Evolutionary conservation across 163 green algal species (phyloP), one percentile per base, ranked within the genome.

Genomic region (Volvox carteri): DNA sequence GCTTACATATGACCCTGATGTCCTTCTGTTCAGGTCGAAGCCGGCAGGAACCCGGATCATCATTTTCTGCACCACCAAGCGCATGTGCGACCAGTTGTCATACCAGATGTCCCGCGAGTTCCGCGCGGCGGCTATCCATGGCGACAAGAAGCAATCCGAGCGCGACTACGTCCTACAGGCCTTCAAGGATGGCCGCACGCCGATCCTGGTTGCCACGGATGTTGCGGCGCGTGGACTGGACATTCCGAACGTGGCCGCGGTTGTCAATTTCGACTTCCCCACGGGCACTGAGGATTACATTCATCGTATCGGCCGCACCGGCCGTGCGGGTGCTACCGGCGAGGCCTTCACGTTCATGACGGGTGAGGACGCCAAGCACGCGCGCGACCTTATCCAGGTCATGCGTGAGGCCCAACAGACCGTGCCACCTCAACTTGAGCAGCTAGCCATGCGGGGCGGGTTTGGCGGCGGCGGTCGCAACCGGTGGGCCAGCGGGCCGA

Each of bases 221-320:
- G 98, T 99, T 5, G 98, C 98, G 5, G 97, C 98, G 9, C 95
- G 98, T 28, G 98, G 98, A 11, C 94, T 99, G 77, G 97, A 99
- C 90, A 97, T 99, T 33, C 94, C 96, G 50, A 96, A 98, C 84
- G 97, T 99, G 35, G 93, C 77, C 44, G 92, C 95, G 18, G 98
- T 99, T 3, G 92, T 99, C 90, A 99, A 99, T 92, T 99, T 98
- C 79, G 98, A 99, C 88, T 97, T 98, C 87, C 98, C 98, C 75
- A 97, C 95, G 48, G 97, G 94, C n/a, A 92, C 97, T 14, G 96
- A 98, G 92, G 96, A 98, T 92, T 99, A 99, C 92, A 95, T 99
- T 37, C 98, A 99, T 91, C 95, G 98, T 90, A 99, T 99, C 83
- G 98, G 98, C 21, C 96, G 98, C 52, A 99, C 98, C 18, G 98